Conservation (phyloP, 2,329 filamentous ascomycete species). For the Hypomyces rosellus region DNA sequence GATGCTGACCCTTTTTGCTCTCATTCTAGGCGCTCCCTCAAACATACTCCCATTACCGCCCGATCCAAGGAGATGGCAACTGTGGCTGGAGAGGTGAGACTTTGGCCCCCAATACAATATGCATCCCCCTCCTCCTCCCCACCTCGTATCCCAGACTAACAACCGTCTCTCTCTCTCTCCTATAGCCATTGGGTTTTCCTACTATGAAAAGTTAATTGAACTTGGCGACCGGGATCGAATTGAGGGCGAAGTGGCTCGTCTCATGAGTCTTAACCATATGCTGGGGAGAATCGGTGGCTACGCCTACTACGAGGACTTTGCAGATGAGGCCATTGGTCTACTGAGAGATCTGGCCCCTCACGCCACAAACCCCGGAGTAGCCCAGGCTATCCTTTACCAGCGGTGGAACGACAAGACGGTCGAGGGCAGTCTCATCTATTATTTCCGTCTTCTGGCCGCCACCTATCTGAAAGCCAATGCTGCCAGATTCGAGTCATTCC, state of each 20-base stretch:
- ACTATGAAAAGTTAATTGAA: slow-evolving; percentile 79
- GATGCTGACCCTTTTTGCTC: slow-evolving; percentile 13
- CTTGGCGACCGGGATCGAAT: slow-evolving; percentile 59
- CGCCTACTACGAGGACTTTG: slow-evolving; percentile 70
- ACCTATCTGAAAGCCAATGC: slow-evolving; percentile 75
- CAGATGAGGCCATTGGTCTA: slow-evolving; percentile 64
- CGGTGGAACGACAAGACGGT: slow-evolving; percentile 67
- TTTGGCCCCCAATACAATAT: slow-evolving; percentile 1
- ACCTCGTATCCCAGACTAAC: neutral
- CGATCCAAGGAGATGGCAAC: slow-evolving; percentile 86
- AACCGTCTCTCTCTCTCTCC: neutral
- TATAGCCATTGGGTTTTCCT: slow-evolving; percentile 82
- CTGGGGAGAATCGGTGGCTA: slow-evolving; percentile 68
- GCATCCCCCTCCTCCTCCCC: neutral
- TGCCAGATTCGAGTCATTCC: slow-evolving; percentile 64
- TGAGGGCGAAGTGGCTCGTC: slow-evolving; percentile 62
- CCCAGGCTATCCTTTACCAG: slow-evolving; percentile 48
- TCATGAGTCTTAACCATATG: slow-evolving; percentile 64
- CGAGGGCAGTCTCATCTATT: slow-evolving; percentile 77
- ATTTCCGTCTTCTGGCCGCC: slow-evolving; percentile 73
- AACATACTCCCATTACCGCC: slow-evolving; percentile 82
- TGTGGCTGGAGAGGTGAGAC: slow-evolving; percentile 94
- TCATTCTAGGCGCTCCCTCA: slow-evolving; percentile 62
- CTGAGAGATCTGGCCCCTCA: slow-evolving; percentile 56
- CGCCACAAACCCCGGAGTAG: slow-evolving; percentile 53